Conservation (phyloP, 2,329 filamentous ascomycete species). For the Didymella glomerata region DNA sequence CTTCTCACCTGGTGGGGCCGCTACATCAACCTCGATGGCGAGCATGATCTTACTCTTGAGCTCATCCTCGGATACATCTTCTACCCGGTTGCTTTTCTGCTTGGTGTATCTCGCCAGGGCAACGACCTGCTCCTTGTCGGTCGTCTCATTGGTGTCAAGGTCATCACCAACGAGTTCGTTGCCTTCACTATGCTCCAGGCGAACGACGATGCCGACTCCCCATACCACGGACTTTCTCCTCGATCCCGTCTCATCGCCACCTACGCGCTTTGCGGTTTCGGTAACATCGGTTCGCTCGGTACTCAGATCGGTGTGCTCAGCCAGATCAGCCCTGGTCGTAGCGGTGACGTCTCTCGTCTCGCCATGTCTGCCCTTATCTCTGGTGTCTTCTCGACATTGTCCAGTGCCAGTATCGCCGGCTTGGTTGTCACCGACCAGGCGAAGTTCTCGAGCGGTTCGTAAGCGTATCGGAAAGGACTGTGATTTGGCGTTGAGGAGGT, state of each 20-base stretch:
- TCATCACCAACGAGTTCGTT: constrained; percentile 86
- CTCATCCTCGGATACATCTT: constrained; percentile 79
- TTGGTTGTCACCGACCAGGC: constrained; percentile 64
- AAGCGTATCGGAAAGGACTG: constrained; percentile 10
- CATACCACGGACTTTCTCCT: constrained; percentile 67
- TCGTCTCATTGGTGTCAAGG: constrained; percentile 82
- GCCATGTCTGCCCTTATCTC: constrained; percentile 80
- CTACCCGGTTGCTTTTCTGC: constrained; percentile 80
- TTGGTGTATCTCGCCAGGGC: constrained; percentile 73
- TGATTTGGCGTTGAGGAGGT: constrained; percentile 12
- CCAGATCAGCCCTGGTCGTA: constrained; percentile 77
- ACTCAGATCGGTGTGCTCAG: constrained; percentile 89
- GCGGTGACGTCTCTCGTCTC: constrained; percentile 77
- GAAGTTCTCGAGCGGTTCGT: constrained; percentile 34
- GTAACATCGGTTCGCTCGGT: constrained; percentile 86
- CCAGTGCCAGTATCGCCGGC: constrained; percentile 66
- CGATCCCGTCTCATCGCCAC: constrained; percentile 84
- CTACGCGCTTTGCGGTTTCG: constrained; percentile 78
- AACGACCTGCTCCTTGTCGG: constrained; percentile 73
- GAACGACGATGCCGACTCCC: constrained; percentile 50
- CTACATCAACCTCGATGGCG: constrained; percentile 74
- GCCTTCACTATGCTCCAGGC: constrained; percentile 70
- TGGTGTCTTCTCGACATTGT: constrained; percentile 81
- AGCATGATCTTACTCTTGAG: constrained; percentile 75
- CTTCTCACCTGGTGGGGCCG: constrained; percentile 84